phyloP scores from a whole-genome alignment of 345 rosid species.

The Gossypium raimondii region DNA sequence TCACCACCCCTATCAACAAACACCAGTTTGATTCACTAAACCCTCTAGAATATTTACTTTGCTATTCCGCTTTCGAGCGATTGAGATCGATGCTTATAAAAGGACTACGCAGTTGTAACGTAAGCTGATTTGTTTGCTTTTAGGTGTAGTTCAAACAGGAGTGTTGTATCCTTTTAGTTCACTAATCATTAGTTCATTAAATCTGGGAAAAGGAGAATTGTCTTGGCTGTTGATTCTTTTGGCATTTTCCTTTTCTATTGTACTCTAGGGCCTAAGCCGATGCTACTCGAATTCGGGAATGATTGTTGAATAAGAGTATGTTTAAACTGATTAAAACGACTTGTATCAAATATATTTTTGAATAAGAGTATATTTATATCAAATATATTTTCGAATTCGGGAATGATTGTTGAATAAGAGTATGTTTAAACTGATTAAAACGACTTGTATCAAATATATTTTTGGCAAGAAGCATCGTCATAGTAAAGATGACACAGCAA shows the following conservation, averaged over 20 bases:
- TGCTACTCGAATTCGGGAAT: not conserved
- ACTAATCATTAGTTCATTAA: not conserved
- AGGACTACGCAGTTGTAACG: not conserved
- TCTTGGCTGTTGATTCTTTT: not conserved
- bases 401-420: not conserved
- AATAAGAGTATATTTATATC: too few species aligned
- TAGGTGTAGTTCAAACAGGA: not conserved
- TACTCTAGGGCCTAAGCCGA: not conserved
- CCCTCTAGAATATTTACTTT: not conserved
- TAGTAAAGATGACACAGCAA: not conserved
- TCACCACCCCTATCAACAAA: not conserved
- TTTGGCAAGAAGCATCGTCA: too few species aligned
- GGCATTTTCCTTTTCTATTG: not conserved
- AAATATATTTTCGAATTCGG: not conserved
- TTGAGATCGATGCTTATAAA: not conserved
- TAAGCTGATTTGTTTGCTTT: not conserved
- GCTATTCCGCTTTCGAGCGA: not conserved
- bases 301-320: too few species aligned
- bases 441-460: not conserved
- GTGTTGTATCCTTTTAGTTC: not conserved
- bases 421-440: too few species aligned
- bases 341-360: not conserved
- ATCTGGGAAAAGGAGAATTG: not conserved
- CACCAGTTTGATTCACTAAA: constrained; percentile 1
- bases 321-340: not conserved